These are phyloP conservation scores for Phytophthora citrophthora DNA, from an alignment of 352 stramenopile genomes.

Conservation along the genomic window DNA sequence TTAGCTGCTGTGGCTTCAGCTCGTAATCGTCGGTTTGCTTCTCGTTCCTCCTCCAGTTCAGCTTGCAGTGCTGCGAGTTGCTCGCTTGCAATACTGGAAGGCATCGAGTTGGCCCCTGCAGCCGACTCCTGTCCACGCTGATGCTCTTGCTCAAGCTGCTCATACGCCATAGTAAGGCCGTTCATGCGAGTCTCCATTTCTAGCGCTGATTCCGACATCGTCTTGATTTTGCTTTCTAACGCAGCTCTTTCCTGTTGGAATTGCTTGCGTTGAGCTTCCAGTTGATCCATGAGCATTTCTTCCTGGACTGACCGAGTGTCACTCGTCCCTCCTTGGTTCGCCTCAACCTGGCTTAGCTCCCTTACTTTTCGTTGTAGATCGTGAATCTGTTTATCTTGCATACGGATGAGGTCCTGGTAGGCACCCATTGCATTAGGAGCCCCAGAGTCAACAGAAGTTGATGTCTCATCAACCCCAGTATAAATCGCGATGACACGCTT, in stretches of 20 bases:
- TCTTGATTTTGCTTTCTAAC: slow-evolving; percentile 38
- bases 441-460: slow-evolving; percentile 14
- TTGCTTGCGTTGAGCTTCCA: slow-evolving; percentile 20
- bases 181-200: slow-evolving; percentile 53
- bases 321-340: background rate
- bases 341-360: slow-evolving; percentile 18
- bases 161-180: slow-evolving; percentile 54
- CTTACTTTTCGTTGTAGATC: slow-evolving; percentile 50
- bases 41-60: slow-evolving; percentile 46
- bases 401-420: slow-evolving; percentile 84
- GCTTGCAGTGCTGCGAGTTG: slow-evolving; percentile 33
- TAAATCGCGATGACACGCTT: slow-evolving; percentile 74
- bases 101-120: background rate
- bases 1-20: slow-evolving; percentile 28
- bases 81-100: slow-evolving; percentile 6
- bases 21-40: slow-evolving; percentile 30
- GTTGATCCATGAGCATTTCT: slow-evolving; percentile 13
- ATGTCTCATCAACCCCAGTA: slow-evolving; percentile 37
- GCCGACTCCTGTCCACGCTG: slow-evolving; percentile 19
- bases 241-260: slow-evolving; percentile 45
- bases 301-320: background rate
- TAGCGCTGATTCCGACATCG: slow-evolving; percentile 30
- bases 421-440: slow-evolving; percentile 43
- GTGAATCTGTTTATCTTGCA: slow-evolving; percentile 79
- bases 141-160: slow-evolving; percentile 59